Percentiles rank a stretch among this genome's conserved stretches.
These are phyloP conservation scores for Penicillium thymicola DNA, from an alignment of 2,329 filamentous ascomycete genomes.

Conservation along the genomic window DNA sequence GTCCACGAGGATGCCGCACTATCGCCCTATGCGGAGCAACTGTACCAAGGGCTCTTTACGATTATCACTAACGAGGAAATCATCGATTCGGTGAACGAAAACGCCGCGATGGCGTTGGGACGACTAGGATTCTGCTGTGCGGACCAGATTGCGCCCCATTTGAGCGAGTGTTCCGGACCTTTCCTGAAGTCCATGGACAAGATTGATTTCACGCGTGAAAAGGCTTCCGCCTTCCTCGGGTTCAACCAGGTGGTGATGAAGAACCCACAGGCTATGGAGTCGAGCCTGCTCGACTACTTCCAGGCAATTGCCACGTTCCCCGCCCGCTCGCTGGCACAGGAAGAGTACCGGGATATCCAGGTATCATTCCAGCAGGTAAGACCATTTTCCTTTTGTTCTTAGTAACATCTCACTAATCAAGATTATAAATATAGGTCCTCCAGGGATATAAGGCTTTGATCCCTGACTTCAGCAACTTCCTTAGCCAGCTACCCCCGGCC, in stretches of 20 bases:
- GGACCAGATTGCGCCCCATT: conserved; percentile 71
- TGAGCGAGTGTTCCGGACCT: conserved; percentile 74
- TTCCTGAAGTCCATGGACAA: conserved; percentile 81
- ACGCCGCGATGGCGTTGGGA: conserved; percentile 88
- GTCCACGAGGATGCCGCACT: conserved; percentile 71
- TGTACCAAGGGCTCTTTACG: conserved; percentile 72
- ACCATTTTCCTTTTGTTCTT: conserved; percentile 7
- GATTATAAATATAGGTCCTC: conserved; percentile 33
- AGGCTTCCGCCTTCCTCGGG: conserved; percentile 86
- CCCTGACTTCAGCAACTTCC: conserved; percentile 47
- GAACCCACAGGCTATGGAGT: conserved; percentile 91
- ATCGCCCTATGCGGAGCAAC: conserved; percentile 69
- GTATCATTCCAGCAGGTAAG: conserved; percentile 74
- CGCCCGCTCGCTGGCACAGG: conserved; percentile 59
- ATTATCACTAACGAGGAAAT: conserved; percentile 85
- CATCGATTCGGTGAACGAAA: conserved; percentile 83
- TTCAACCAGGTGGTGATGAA: conserved; percentile 80
- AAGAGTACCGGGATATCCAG: conserved; percentile 59
- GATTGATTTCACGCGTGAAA: conserved; percentile 86
- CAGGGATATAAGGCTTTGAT: conserved; percentile 49
- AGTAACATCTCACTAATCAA: not conserved
- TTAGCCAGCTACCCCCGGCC: conserved; percentile 39
- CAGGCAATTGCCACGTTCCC: conserved; percentile 72
- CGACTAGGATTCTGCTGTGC: conserved; percentile 78
- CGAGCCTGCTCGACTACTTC: conserved; percentile 77